Conservation (phyloP, 768 basidiomycete species). For the Gymnopilus junonius region DNA sequence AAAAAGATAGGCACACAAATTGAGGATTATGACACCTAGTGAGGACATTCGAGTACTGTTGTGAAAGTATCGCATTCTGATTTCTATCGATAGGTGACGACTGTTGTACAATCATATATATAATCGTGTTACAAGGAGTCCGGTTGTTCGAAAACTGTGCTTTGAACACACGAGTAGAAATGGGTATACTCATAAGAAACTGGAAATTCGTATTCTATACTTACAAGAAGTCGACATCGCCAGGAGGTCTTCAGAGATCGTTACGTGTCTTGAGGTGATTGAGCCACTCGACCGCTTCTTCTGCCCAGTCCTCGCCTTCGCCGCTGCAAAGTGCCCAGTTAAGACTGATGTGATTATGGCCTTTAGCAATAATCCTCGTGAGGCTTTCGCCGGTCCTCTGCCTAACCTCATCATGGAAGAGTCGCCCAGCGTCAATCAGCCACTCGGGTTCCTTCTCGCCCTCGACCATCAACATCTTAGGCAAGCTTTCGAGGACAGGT, state of each 20-base stretch:
- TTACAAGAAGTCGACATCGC: background rate
- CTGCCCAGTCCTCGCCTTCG: conserved; percentile 66
- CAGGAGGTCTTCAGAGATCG: background rate
- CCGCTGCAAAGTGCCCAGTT: conserved; percentile 55
- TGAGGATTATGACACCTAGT: conserved; percentile 43
- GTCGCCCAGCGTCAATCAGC: conserved; percentile 37
- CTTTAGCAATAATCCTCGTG: conserved; percentile 42
- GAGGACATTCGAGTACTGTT: background rate
- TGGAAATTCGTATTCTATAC: too few relatives aligned
- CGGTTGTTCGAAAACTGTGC: background rate
- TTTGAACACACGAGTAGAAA: too few relatives aligned
- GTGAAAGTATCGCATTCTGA: background rate
- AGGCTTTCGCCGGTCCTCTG: conserved; percentile 37
- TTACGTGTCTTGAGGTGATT: conserved; percentile 3
- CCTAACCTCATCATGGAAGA: conserved; percentile 44
- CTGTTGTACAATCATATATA: background rate
- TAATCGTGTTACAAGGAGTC: background rate
- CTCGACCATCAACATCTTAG: conserved; percentile 51
- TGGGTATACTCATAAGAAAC: too few relatives aligned
- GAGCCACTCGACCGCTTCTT: conserved; percentile 48
- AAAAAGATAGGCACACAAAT: conserved; percentile 51
- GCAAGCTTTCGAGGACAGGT: conserved; percentile 41
- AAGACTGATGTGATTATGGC: conserved; percentile 69
- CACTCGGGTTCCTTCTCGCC: conserved; percentile 58
- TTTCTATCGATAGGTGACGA: background rate